A percentile compares a stretch with the other conserved stretches of the same genome.
phyloP scores from a whole-genome alignment of 768 basidiomycete genomes.

The Trametes cubensis region DNA sequence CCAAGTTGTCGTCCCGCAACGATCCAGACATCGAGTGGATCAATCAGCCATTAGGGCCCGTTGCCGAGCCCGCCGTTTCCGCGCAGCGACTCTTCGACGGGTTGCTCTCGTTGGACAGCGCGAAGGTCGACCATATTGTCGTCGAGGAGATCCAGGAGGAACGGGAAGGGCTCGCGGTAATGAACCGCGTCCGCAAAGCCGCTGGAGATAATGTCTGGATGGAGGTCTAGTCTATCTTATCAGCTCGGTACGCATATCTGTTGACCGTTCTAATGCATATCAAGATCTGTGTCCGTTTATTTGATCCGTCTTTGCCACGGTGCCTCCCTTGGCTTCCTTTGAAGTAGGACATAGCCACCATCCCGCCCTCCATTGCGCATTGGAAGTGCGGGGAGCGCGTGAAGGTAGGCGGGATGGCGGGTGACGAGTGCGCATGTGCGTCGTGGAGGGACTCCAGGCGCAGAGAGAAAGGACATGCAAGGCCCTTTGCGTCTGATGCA shows the following conservation, averaged over 20 bases:
- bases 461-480: conserved; percentile 8
- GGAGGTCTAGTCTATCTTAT: conserved; percentile 6
- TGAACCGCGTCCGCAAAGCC: conserved; percentile 93
- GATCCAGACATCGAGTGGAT: conserved; percentile 52
- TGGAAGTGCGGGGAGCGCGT: neutral
- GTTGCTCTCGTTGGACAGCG: conserved; percentile 73
- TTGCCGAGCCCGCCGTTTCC: conserved; percentile 61
- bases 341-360: neutral
- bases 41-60: conserved; percentile 50
- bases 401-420: conserved; percentile 19
- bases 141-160: conserved; percentile 83
- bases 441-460: neutral
- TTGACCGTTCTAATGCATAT: neutral
- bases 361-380: conserved; percentile 4
- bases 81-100: conserved; percentile 89
- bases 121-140: conserved; percentile 79
- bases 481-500: neutral
- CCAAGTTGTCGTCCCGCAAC: conserved; percentile 27
- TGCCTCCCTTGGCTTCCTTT: neutral
- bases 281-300: too few relatives aligned
- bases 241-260: conserved; percentile 9
- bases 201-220: conserved; percentile 56
- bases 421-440: conserved; percentile 7
- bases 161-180: conserved; percentile 87
- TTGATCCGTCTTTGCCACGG: neutral